phyloP scores from a whole-genome alignment of 352 stramenopile species.

The Pythium aristosporum region DNA sequence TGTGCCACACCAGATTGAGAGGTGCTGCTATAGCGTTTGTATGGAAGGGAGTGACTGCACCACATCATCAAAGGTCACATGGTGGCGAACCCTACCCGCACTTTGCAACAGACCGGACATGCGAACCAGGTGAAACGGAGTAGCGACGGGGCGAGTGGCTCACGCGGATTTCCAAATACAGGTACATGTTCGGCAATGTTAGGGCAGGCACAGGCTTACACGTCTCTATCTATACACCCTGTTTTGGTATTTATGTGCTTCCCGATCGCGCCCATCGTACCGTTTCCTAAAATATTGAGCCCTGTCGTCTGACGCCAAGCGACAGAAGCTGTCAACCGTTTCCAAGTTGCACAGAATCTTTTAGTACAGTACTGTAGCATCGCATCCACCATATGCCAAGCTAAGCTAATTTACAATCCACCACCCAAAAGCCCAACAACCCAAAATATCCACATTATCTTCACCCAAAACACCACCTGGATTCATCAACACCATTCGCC shows the following conservation, averaged over 20 bases:
- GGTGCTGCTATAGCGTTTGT: neutral
- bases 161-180: too few relatives aligned
- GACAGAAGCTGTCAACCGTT: conserved; percentile 16
- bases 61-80: too few relatives aligned
- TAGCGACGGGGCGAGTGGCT: neutral
- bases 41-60: neutral
- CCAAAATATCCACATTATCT: neutral
- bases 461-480: conserved; percentile 16
- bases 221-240: too few relatives aligned
- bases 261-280: too few relatives aligned
- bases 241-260: neutral
- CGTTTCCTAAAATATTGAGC: too few relatives aligned
- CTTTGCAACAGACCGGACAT: neutral
- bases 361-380: neutral
- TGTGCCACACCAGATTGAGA: conserved; percentile 5
- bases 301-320: conserved; percentile 1
- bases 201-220: too few relatives aligned
- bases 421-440: neutral
- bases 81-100: conserved; percentile 1
- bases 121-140: neutral
- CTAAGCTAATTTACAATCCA: conserved; percentile 7
- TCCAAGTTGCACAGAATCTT: neutral
- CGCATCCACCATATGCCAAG: neutral
- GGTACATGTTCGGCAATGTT: too few relatives aligned
- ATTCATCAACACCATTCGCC: neutral